phyloP scores from a whole-genome alignment of 306 rosid species.

The Lablab purpureus region DNA sequence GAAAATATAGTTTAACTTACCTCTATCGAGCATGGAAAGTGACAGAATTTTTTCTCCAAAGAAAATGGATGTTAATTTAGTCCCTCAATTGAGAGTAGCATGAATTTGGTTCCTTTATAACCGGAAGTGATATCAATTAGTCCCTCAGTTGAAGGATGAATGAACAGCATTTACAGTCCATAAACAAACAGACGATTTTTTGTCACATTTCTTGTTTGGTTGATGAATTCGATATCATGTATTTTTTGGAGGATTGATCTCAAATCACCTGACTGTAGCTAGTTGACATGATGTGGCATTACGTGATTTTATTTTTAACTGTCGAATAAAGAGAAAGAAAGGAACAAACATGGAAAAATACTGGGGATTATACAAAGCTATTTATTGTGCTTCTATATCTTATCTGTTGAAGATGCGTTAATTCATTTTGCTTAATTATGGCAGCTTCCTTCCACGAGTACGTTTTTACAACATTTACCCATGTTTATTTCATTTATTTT shows the following conservation, averaged over 20 bases:
- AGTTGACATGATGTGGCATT: slow-evolving; percentile 7
- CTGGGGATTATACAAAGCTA: not conserved
- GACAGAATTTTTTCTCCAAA: not conserved
- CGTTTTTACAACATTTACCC: slow-evolving; percentile 21
- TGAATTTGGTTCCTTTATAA: not conserved
- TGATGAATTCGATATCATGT: not conserved
- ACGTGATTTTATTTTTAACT: slow-evolving; percentile 1
- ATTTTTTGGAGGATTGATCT: not conserved
- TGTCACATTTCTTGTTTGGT: not conserved
- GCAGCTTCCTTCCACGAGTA: not conserved
- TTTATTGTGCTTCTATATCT: slow-evolving; percentile 4
- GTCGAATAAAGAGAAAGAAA: not conserved
- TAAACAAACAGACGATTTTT: not conserved
- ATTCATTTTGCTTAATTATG: slow-evolving; percentile 8
- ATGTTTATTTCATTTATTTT: slow-evolving; percentile 27
- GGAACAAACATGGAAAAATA: not conserved
- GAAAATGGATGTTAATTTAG: not conserved
- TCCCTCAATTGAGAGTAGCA: not conserved
- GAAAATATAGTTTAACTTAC: not conserved
- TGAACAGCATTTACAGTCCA: not conserved
- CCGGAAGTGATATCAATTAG: too few relatives aligned
- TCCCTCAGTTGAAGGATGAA: not conserved
- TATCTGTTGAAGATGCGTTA: slow-evolving; percentile 33
- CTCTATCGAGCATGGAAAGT: not conserved
- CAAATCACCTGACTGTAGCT: slow-evolving; percentile 4